phyloP scores from a whole-genome alignment of 1,284 basidiomycete species.

The Porogramme epimiltina region DNA sequence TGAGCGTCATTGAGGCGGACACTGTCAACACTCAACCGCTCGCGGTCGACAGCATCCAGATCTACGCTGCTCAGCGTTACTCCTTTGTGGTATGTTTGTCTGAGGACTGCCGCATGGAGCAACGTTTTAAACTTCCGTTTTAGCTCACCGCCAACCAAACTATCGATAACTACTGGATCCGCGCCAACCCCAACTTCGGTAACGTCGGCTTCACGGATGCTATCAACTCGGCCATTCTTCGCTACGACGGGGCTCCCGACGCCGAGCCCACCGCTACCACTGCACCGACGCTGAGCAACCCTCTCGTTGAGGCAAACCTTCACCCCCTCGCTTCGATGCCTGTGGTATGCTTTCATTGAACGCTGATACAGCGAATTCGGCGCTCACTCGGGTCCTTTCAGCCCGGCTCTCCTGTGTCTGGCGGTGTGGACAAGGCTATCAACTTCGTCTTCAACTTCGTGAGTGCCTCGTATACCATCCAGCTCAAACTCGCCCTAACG shows the following conservation, averaged over 20 bases:
- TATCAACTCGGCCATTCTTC: slow-evolving; percentile 31
- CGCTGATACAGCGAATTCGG: no score
- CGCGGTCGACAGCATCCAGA: slow-evolving; percentile 34
- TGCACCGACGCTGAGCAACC: background rate
- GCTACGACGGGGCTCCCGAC: slow-evolving; percentile 35
- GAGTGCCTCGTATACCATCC: slow-evolving; percentile 2
- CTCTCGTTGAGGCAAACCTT: slow-evolving; percentile 30
- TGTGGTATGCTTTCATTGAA: no score
- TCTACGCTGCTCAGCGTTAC: slow-evolving; percentile 42
- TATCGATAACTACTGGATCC: slow-evolving; percentile 38
- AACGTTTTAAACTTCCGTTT: no score
- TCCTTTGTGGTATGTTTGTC: slow-evolving; percentile 19
- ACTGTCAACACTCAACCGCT: slow-evolving; percentile 33
- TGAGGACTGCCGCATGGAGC: no score
- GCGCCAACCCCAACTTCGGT: slow-evolving; percentile 37
- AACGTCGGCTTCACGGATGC: slow-evolving; percentile 33
- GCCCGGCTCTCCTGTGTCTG: slow-evolving; percentile 29
- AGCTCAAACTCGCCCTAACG: background rate
- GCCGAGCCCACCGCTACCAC: slow-evolving; percentile 43
- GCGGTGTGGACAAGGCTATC: slow-evolving; percentile 32
- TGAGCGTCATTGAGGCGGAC: slow-evolving; percentile 39
- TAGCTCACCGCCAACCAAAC: slow-evolving; percentile 24
- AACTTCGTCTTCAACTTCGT: slow-evolving; percentile 29
- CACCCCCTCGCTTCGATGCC: slow-evolving; percentile 9
- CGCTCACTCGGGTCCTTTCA: no score